Conservation (phyloP, 2,329 filamentous ascomycete genomes). For the Gliomastix tumulicola region DNA sequence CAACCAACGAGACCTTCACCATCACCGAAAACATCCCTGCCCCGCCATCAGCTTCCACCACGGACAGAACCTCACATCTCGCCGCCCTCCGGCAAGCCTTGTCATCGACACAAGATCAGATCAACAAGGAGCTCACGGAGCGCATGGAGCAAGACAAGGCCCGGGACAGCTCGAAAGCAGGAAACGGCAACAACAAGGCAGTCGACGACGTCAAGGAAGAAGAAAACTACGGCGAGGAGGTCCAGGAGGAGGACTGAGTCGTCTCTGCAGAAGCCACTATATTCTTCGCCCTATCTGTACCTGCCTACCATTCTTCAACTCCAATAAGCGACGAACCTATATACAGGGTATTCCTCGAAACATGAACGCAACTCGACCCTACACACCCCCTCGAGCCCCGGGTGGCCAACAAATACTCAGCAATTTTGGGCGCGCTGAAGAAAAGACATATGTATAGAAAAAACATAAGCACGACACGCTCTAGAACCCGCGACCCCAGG, state of each 20-base stretch:
- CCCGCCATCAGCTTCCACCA: constrained; percentile 23
- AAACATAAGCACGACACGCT: background rate
- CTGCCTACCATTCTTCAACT: too few relatives aligned
- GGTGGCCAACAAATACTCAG: too few relatives aligned
- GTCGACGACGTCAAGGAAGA: constrained; percentile 56
- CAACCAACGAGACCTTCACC: constrained; percentile 38
- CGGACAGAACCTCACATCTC: constrained; percentile 54
- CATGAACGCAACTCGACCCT: background rate
- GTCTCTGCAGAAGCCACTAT: too few relatives aligned
- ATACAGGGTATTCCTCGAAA: too few relatives aligned
- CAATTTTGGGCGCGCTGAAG: too few relatives aligned
- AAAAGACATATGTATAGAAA: too few relatives aligned
- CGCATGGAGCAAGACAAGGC: constrained; percentile 70
- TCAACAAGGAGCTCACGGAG: constrained; percentile 65
- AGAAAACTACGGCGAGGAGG: constrained; percentile 81
- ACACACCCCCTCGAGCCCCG: background rate
- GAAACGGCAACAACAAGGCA: constrained; percentile 12
- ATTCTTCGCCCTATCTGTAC: too few relatives aligned
- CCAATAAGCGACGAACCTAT: too few relatives aligned
- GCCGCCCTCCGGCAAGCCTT: constrained; percentile 49
- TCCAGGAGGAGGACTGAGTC: constrained; percentile 50
- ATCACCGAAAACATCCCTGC: constrained; percentile 26
- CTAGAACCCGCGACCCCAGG: constrained; percentile 28
- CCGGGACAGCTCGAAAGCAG: too few relatives aligned
- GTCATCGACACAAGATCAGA: constrained; percentile 50